Conservation (phyloP, 768 basidiomycete species). For the Termitomyces sp. region DNA sequence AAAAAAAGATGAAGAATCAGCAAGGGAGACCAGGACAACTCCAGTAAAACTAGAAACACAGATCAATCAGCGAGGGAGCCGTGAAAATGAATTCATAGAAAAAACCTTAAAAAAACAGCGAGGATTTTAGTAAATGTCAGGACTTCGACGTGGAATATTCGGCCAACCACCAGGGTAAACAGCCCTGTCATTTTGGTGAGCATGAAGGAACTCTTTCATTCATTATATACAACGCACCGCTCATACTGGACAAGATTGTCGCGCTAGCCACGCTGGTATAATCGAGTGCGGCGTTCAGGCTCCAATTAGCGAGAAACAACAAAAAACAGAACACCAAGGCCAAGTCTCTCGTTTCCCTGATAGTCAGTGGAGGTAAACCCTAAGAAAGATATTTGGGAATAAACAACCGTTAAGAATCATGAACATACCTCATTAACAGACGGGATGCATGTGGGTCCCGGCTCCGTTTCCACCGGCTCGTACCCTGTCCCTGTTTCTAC, state of each 20-base stretch:
- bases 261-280: slow-evolving; percentile 94
- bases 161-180: slow-evolving; percentile 85
- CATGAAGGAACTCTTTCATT: not conserved
- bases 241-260: slow-evolving; percentile 85
- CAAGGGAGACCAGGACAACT: slow-evolving; percentile 83
- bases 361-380: slow-evolving; percentile 41
- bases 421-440: not conserved
- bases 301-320: slow-evolving; percentile 96
- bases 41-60: slow-evolving; percentile 59
- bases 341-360: slow-evolving; percentile 68
- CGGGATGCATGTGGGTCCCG: slow-evolving; percentile 5
- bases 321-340: slow-evolving; percentile 80
- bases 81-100: not conserved
- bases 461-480: slow-evolving; percentile 20
- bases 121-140: slow-evolving; percentile 67
- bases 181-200: slow-evolving; percentile 55
- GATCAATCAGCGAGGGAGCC: not conserved
- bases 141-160: slow-evolving; percentile 75
- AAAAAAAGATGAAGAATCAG: slow-evolving; percentile 48
- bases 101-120: slow-evolving; percentile 76
- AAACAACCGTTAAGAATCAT: not conserved
- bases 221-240: slow-evolving; percentile 48
- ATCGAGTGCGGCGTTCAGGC: slow-evolving; percentile 75
- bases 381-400: not conserved
- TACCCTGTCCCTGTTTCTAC: slow-evolving; percentile 15